Evolutionary conservation across 2,329 filamentous ascomycete species (phyloP), one percentile per base, ranked within the genome.

Genomic region (Stachybotrys echinatus): DNA sequence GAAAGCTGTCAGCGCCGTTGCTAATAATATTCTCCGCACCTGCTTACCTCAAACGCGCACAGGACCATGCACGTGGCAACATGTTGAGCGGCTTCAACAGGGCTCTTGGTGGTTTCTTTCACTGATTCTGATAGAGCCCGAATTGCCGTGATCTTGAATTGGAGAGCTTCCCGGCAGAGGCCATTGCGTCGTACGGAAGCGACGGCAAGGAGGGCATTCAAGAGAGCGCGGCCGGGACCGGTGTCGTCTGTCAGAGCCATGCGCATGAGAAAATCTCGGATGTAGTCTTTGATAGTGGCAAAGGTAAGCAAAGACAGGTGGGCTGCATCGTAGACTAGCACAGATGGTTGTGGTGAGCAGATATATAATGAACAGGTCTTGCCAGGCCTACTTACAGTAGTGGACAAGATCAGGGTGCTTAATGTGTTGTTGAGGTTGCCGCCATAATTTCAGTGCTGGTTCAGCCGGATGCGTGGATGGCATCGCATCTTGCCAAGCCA

Each of bases 61-160:
- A 59, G 55, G 2, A 59, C 49, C 57, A 59, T 59, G 12, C 46
- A 58, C 6, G 57, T 48, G 6, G 56, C 53, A 5, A 57, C 55
- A 14, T 58, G 55, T n/a, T 54, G 56, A 1, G 50, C 49, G 42
- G 56, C 56, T 17, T 50, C 42, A 0, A 19, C 31, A 1, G 27
- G 20, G 17, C 19, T 48, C 10, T 51, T 6, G 4, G 45, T 3
- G 0, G 22, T 37, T 5, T 23, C 23, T 5, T 38, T 20, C 5
- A 47, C 23, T 0, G 56, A 58, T 6, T 10, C 23, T 3, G 52
- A 51, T 1, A 59, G 27, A 1, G 38, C 27, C 10, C 49, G 51
- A 6, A 58, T 50, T 5, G 57, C 55, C 5, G 52, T 42, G 8
- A 57, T 45, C 17, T 59, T 59, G n/a, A 57, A 40, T 1, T 42